These are phyloP conservation scores for Eucalyptus cladocalyx DNA, from an alignment of 345 rosid genomes.

Conservation along the genomic window DNA sequence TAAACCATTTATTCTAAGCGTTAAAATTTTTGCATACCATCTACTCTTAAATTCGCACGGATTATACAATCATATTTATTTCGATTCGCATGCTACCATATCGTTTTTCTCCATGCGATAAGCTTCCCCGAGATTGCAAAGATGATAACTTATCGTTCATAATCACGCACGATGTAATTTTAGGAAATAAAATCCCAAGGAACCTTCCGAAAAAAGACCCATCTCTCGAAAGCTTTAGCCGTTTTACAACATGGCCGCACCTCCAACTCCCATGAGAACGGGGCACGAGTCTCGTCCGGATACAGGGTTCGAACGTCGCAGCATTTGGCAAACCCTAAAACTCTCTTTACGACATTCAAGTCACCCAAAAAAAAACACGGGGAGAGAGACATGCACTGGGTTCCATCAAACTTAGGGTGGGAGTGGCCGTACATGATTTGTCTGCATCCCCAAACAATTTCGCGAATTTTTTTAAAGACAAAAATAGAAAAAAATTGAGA, in stretches of 20 bases:
- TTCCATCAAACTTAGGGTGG: neutral
- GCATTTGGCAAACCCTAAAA: neutral
- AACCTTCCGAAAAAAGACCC: neutral
- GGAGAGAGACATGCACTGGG: neutral
- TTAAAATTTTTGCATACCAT: too few relatives aligned
- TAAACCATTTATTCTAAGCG: neutral
- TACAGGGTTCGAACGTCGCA: neutral
- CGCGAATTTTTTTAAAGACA: neutral
- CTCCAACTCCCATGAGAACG: neutral
- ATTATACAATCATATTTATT: neutral
- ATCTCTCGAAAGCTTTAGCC: neutral
- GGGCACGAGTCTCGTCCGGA: neutral
- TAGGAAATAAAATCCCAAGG: neutral
- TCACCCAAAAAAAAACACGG: neutral
- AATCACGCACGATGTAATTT: neutral
- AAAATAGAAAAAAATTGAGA: neutral
- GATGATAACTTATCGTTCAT: neutral
- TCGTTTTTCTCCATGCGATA: neutral
- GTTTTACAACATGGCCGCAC: neutral
- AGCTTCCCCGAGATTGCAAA: rapidly evolving
- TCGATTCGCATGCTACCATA: neutral
- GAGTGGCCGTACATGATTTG: neutral
- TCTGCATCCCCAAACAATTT: neutral
- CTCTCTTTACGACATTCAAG: neutral
- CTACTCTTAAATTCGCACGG: neutral